Evolutionary conservation across 2,329 filamentous ascomycete species (phyloP), one percentile per base, ranked within the genome.

Genomic region (Dactylonectria macrodidyma): DNA sequence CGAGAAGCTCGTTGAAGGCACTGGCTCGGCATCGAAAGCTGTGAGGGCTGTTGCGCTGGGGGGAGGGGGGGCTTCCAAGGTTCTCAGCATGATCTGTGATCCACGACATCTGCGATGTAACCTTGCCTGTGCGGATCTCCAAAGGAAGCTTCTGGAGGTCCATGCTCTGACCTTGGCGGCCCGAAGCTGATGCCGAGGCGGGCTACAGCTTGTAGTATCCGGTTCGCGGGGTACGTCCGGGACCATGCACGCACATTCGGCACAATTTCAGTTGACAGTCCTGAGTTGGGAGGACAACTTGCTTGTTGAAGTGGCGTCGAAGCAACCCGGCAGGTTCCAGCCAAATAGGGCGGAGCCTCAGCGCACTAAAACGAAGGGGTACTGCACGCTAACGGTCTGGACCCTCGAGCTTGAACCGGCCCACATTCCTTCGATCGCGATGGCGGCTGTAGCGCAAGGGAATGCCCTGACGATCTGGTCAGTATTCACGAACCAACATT

Each of bases 61-160:
- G 16, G 51, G 3, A 24, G 51, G 3, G 30, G 19, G 2, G 12
- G 10, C 51, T n/a, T 30, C 67, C 73, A 75, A 68, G 74, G 72
- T 73, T 65, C 74, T 66, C 62, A 34, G 38, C 54, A 61, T 75
- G 65, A 72, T 60, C 69, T 59, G 71, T 72, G 69, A 71, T 54
- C 72, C 65, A 65, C 73, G 70, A 76, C 73, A 65, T 34, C 16
- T 19, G 10, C 22, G 65, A 71, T 69, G 62, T 68, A 71, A 64
- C 50, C 55, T 59, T 62, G 11, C 50, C 59, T n/a, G 34, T 58
- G 58, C 34, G 66, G 65, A 73, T 74, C 71, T 56, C 65, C 61
- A 59, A 22, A 48, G 34, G 30, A 10, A 12, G 50, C 36, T 24
- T 54, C 55, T 54, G 30, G 8, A 38, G 16, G 48, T 46, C 2